Evolutionary conservation across 306 rosid species (phyloP), one percentile per base, ranked within the genome.

Genomic region (Argentina anserina): DNA sequence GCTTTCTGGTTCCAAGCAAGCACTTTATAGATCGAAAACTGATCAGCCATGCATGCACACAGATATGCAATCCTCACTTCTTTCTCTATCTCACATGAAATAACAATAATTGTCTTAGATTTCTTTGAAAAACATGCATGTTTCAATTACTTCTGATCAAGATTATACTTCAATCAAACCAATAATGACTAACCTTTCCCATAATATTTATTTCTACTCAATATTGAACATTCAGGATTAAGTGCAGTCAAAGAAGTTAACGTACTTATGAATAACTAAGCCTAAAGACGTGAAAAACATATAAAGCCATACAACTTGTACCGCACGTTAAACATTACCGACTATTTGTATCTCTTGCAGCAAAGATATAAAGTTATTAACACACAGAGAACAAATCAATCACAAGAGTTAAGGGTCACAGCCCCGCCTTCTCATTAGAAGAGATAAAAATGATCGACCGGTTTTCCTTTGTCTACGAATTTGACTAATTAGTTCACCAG

Each of bases 61-160:
- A 70, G 74, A 52, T 70, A 70, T 14, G 74, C 47, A 70, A 1
- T 70, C 36, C 63, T 37, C 47, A 31, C 34, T 69, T 69, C 63
- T 69, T 29, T 33, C 17, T 62, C 36, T 33, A 33, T 2, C 67
- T 62, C 26, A 14, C 67, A 17, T 62, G 67, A 9, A 33, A 29
- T 13, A 28, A 11, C 28, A 50, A 1, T 58, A 58, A 21, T 9
- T 58, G 12, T 13, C 33, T 25, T 2, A 28, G 64, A 58, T 58
- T 58, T 26, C 28, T 52, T 11, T n/a, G 58, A 21, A n/a, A n/a
- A n/a, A 50, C 58, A 7, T 49, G 56, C 56, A 7, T 49, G 25
- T 20, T 49, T 49, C 25, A 49, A 49, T 20, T 49, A 20, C 0
- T 49, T 43, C 6, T 55, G 31, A 55, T 55, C 17, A 18, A 25